Conservation (phyloP, 2,329 filamentous ascomycete species). For the Stagonosporopsis chrysanthemi region DNA sequence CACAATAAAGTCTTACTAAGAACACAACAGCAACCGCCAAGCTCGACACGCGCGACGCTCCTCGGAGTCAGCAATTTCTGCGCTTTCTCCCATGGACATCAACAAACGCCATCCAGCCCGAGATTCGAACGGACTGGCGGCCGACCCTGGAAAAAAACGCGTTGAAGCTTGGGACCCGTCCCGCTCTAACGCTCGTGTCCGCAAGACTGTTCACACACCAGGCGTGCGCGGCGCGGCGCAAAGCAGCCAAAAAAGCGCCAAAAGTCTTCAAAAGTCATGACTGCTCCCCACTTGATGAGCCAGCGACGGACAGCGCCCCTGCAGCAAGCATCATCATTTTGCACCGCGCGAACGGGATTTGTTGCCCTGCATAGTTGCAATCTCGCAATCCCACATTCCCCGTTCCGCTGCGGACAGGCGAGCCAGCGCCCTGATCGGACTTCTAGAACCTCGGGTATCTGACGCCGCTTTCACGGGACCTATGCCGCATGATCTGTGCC, state of each 20-base stretch:
- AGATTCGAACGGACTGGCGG: background rate
- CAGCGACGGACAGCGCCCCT: slow-evolving; percentile 10
- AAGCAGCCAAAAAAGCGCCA: slow-evolving; percentile 7
- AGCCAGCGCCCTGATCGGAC: background rate
- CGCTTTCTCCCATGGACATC: background rate
- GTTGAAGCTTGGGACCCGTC: slow-evolving; percentile 12
- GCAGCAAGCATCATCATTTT: slow-evolving; percentile 2
- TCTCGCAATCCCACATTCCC: slow-evolving; percentile 1
- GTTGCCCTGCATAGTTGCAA: slow-evolving; percentile 11
- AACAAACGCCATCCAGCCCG: slow-evolving; percentile 5
- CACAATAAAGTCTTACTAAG: background rate
- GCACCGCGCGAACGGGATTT: no score
- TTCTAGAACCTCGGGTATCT: slow-evolving; percentile 17
- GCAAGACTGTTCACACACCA: slow-evolving; percentile 1
- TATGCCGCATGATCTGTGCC: background rate
- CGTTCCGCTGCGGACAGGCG: background rate
- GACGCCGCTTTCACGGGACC: background rate
- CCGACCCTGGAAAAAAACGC: background rate
- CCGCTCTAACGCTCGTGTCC: slow-evolving; percentile 14
- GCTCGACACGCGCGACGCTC: background rate
- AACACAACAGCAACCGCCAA: slow-evolving; percentile 1
- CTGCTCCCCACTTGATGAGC: slow-evolving; percentile 12
- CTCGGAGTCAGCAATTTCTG: slow-evolving; percentile 4
- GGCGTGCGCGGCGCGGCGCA: background rate
- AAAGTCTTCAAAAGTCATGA: slow-evolving; percentile 8